Evolutionary conservation across 2,329 filamentous ascomycete species (phyloP).

Genomic region (Cercospora brassicicola): DNA sequence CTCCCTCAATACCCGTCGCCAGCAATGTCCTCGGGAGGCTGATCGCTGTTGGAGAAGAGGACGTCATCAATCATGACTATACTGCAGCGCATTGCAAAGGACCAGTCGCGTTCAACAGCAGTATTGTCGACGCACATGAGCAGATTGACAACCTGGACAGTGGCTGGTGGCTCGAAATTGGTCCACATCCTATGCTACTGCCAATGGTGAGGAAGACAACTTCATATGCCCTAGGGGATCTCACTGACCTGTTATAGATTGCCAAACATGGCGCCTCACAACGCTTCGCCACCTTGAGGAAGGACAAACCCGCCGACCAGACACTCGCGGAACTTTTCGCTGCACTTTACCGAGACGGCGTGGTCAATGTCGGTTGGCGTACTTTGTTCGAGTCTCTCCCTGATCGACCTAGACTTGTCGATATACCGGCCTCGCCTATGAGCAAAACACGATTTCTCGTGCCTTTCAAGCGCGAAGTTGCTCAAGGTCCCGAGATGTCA

Average conservation of each 20-base stretch:
- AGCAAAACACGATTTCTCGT: neutral
- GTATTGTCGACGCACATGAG: constrained; percentile 12
- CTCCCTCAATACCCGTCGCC: constrained; percentile 15
- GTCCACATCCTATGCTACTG: constrained; percentile 19
- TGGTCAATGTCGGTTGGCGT: neutral
- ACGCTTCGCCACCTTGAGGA: neutral
- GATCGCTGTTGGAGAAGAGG: constrained; percentile 15
- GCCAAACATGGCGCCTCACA: neutral
- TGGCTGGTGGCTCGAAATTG: constrained; percentile 20
- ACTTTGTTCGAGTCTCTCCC: constrained; percentile 2
- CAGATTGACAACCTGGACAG: neutral
- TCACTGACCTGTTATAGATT: neutral
- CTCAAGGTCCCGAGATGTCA: neutral
- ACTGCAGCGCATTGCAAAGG: constrained; percentile 17
- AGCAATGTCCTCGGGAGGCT: constrained; percentile 23
- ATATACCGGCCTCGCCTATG: constrained; percentile 5
- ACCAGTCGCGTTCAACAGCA: constrained; percentile 17
- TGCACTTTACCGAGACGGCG: neutral
- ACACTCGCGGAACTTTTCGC: constrained; percentile 6
- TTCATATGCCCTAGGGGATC: too few species aligned
- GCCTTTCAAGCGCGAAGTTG: constrained; percentile 1
- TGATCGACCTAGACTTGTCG: constrained; percentile 1
- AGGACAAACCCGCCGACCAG: constrained; percentile 2
- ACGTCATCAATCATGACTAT: constrained; percentile 12
- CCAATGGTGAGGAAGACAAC: constrained; percentile 8